Base-by-base conservation (phyloP, 139 green algal species). In the Chlamydomonas urium region DNA sequence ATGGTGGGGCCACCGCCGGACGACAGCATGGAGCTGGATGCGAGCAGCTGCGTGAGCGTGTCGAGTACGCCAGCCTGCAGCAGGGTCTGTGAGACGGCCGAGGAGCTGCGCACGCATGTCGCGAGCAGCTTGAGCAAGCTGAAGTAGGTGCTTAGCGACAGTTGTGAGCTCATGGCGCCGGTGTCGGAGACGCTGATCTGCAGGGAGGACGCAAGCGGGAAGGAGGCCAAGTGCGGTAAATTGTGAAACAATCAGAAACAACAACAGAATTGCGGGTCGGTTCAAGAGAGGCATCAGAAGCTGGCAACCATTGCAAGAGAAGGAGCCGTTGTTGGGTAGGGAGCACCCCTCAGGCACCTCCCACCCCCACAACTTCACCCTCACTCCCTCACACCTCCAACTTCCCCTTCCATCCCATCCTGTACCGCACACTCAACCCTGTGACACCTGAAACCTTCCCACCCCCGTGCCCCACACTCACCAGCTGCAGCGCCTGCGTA, bases 121-220 rank as follows among this genome's bases (percentile, higher is more conserved):
- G 85, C 72, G 26, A 97, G 80, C 31, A 96, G 86, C 80, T 87
- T 88, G 29, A 97, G 71, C 24, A 96, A 79, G 60, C 85, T 82
- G 73, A 90, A 94, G 86, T 93, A 96, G 34, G 90, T 95, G 45
- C 79, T 77, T 1, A 89, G 69, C 34, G 78, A 83, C 5, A 94
- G 85, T 79, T 90, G 88, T 38, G 76, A 74, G 42, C 72, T 81
- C 69, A 92, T 89, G 79, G 70, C 80, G 50, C 88, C 87, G 8
- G 4, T 74, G 21, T 88, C 88, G 29, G 74, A 81, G 36, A 79
- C 59, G 8, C 36, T 29, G 14, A 81, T 47, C 73, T 84, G 59
- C 28, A 38, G 4, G 33, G 60, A n/a, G 14, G 19, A 53, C 17
- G 17, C 17, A 53, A n/a, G 45, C 14, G 45, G 28, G 29, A 47